Conservation (phyloP, 441 rosid genomes). For the Macaranga tanarius region DNA sequence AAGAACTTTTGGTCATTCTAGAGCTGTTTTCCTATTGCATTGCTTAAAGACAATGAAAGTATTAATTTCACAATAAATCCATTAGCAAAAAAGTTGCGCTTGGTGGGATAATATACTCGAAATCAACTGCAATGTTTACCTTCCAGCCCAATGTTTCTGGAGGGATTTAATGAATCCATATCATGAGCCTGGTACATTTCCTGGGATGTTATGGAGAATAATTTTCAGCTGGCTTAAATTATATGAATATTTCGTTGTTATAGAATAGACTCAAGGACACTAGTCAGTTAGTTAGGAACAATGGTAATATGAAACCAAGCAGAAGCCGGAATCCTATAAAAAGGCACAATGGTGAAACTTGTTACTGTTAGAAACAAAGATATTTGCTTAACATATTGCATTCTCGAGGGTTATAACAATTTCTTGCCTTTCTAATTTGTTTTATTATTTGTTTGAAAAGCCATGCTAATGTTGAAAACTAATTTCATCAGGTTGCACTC, state of each 20-base stretch:
- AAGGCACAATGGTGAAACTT: too few species aligned
- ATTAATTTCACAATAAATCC: not conserved
- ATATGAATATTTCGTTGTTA: not conserved
- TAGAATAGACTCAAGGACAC: not conserved
- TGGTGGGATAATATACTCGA: not conserved
- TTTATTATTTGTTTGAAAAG: not conserved
- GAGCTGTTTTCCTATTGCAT: not conserved
- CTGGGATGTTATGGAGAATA: not conserved
- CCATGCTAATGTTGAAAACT: constrained; percentile 21
- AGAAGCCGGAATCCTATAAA: too few species aligned
- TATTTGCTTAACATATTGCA: not conserved
- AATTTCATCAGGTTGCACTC: constrained; percentile 74
- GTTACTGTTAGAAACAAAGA: not conserved
- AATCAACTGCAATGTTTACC: not conserved
- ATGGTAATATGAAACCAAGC: not conserved
- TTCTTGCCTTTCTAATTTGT: not conserved
- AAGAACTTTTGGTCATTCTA: not conserved
- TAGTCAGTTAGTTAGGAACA: not conserved
- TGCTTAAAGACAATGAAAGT: not conserved
- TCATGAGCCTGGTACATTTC: not conserved
- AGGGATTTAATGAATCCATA: not conserved
- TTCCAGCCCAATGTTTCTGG: not conserved
- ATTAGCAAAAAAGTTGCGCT: not conserved
- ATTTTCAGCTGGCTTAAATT: not conserved
- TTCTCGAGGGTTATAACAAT: not conserved